phyloP scores from a whole-genome alignment of 768 basidiomycete species.

The Jaapia argillacea region DNA sequence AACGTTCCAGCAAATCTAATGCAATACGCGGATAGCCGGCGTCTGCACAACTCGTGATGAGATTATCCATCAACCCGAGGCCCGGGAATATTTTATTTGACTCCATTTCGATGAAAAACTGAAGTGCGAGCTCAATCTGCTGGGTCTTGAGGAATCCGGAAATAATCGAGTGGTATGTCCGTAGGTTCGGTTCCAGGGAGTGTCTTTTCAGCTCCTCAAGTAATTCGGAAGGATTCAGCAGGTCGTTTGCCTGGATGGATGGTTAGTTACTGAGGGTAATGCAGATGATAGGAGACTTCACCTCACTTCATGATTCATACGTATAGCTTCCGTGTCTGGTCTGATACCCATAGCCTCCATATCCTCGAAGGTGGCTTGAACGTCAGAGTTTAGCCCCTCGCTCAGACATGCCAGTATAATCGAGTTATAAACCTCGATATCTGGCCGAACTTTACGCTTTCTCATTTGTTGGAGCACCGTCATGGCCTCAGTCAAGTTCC shows the following conservation, averaged over 20 bases:
- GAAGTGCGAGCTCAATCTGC: constrained; percentile 60
- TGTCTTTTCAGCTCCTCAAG: constrained; percentile 45
- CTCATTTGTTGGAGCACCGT: constrained; percentile 50
- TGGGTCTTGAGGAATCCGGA: constrained; percentile 29
- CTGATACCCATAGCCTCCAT: constrained; percentile 43
- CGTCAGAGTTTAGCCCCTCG: constrained; percentile 35
- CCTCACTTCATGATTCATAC: no score
- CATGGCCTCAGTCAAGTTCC: constrained; percentile 31
- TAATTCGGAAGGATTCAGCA: constrained; percentile 33
- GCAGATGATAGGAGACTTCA: no score
- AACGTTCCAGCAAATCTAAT: constrained; percentile 55
- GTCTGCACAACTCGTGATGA: constrained; percentile 45
- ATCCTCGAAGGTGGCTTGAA: constrained; percentile 61
- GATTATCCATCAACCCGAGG: constrained; percentile 34
- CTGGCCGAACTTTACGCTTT: constrained; percentile 36
- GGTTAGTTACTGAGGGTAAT: no score
- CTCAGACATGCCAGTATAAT: constrained; percentile 40
- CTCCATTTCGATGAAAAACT: constrained; percentile 47
- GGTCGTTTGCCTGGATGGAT: no score
- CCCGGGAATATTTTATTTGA: constrained; percentile 37
- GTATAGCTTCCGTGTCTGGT: constrained; percentile 39
- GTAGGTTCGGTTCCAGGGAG: constrained; percentile 36
- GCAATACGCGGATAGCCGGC: constrained; percentile 55
- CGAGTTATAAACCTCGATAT: constrained; percentile 43
- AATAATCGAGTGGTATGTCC: constrained; percentile 47